Evolutionary conservation across 306 rosid species (phyloP).

Genomic region (Prunus mongolica): DNA sequence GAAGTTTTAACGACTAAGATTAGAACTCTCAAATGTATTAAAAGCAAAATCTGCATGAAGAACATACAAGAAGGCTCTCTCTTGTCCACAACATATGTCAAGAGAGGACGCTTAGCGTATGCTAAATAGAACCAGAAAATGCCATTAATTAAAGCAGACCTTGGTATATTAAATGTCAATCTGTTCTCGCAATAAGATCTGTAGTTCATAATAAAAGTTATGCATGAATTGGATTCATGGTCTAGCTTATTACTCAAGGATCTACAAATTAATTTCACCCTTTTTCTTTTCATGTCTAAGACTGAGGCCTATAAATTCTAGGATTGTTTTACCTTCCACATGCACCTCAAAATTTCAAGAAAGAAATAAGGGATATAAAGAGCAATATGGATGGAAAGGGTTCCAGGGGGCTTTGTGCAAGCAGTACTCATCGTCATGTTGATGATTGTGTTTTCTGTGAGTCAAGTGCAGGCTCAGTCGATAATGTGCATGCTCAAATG

Average conservation of each 20-base stretch:
- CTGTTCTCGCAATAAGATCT: no score
- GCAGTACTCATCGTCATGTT: not conserved
- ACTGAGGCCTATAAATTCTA: not conserved
- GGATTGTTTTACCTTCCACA: not conserved
- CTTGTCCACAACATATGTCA: no score
- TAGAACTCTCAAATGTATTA: not conserved
- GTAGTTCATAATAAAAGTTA: no score
- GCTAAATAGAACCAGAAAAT: not conserved
- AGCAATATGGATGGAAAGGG: not conserved
- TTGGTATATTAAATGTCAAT: not conserved
- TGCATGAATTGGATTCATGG: no score
- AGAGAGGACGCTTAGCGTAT: no score
- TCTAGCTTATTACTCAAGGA: no score
- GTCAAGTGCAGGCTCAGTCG: not conserved
- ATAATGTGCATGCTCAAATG: not conserved
- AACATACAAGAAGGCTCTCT: no score
- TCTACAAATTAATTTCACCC: no score
- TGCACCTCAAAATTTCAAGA: not conserved
- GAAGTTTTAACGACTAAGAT: not conserved
- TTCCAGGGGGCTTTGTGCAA: not conserved
- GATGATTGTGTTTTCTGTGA: not conserved
- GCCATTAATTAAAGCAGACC: not conserved
- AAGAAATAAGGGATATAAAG: not conserved
- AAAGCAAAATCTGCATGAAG: not conserved
- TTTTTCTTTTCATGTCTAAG: no score